Conservation (phyloP, 768 basidiomycete species). For the Antrodiella citrinella region DNA sequence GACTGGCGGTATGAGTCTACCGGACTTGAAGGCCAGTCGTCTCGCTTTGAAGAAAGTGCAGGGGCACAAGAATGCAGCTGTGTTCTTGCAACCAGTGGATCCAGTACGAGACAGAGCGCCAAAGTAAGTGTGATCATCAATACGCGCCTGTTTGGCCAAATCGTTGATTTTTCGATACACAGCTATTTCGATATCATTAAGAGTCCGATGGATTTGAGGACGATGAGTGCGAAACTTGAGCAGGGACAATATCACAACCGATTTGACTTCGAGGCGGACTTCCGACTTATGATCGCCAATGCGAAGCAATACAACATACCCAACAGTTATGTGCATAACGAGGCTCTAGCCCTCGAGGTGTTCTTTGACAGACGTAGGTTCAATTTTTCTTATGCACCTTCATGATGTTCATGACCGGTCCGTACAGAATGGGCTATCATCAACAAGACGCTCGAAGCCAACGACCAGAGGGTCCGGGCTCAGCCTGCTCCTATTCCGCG, state of each 20-base stretch:
- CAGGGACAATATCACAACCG: constrained; percentile 82
- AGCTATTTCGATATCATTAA: constrained; percentile 91
- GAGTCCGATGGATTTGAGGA: constrained; percentile 91
- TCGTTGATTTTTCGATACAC: background rate
- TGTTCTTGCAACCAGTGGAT: constrained; percentile 90
- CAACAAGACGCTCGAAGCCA: constrained; percentile 71
- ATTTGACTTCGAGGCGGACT: constrained; percentile 77
- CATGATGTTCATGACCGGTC: background rate
- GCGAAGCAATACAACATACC: constrained; percentile 78
- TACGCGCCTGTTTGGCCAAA: constrained; percentile 4
- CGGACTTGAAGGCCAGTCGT: constrained; percentile 68
- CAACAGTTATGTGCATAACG: constrained; percentile 64
- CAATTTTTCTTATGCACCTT: background rate
- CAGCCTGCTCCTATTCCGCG: constrained; percentile 7
- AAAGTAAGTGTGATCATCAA: constrained; percentile 43
- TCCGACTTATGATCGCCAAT: constrained; percentile 82
- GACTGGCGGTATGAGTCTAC: constrained; percentile 63
- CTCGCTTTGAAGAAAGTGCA: constrained; percentile 76
- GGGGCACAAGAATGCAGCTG: constrained; percentile 57
- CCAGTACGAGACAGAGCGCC: constrained; percentile 89
- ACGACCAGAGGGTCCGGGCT: constrained; percentile 19
- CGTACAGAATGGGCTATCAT: constrained; percentile 77
- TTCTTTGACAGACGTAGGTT: constrained; percentile 85
- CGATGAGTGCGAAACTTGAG: constrained; percentile 80
- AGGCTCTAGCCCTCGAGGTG: constrained; percentile 65